phyloP scores from a whole-genome alignment of 1,139 yeast species.

The Groenewaldozyma sp. region DNA sequence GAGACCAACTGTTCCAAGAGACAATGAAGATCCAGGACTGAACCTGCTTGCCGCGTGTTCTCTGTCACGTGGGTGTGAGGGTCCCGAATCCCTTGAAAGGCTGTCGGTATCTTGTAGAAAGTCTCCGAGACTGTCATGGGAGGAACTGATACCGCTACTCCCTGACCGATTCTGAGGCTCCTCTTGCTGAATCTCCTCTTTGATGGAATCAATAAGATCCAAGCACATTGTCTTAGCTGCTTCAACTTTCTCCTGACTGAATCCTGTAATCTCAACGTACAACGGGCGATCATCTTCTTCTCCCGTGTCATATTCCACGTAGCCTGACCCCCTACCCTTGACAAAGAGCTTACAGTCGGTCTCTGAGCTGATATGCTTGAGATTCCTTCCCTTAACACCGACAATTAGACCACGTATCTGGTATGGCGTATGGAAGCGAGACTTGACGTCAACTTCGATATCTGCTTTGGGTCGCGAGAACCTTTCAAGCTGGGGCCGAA shows the following conservation, averaged over 20 bases:
- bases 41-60: neutral
- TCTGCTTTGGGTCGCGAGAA: neutral
- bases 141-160: too few species aligned
- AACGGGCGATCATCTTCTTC: constrained; percentile 25
- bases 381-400: constrained; percentile 31
- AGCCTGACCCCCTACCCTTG: constrained; percentile 33
- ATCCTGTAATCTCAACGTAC: constrained; percentile 27
- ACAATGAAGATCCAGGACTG: neutral
- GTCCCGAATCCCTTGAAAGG: too few species aligned
- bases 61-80: neutral
- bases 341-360: constrained; percentile 30
- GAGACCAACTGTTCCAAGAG: constrained; percentile 8
- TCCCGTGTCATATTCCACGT: constrained; percentile 26
- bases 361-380: constrained; percentile 31
- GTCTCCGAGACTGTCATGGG: too few species aligned
- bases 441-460: neutral
- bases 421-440: constrained; percentile 10
- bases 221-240: constrained; percentile 27
- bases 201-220: constrained; percentile 28
- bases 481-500: constrained; percentile 1
- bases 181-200: constrained; percentile 20
- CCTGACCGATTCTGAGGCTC: too few species aligned
- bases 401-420: constrained; percentile 29
- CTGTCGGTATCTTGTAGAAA: too few species aligned
- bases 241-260: constrained; percentile 20